Evolutionary conservation across 257 asterid species (phyloP), one percentile per base, ranked within the genome.

Genomic region (Plectranthus barbatus): DNA sequence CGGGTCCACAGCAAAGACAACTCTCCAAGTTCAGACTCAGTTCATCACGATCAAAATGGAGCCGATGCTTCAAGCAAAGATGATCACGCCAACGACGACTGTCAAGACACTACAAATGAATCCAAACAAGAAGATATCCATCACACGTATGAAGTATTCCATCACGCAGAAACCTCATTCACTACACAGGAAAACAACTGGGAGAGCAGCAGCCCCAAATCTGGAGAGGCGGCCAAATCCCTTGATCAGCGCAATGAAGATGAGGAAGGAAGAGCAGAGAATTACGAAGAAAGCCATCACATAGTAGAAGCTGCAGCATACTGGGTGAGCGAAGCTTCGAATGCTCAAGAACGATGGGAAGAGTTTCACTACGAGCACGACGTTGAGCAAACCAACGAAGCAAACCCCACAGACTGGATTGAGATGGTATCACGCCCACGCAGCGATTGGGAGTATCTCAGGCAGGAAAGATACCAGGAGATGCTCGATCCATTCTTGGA

Each of bases 391-490:
- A 63, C 67, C 41, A 72, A 40, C 41, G 74, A 34, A 46, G 81
- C 46, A 42, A 66, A 18, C 70, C 65, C 66, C 59, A 79, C 59
- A 17, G 91, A 87, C 59, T 91, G 98, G 98, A 78, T 86, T 66
- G 73, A 48, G 39, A 86, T 88, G 74, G 81, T 91, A 17, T 83
- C 98, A 23, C 94, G 98, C 46, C 98, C 98, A 11, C 90, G 94
- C 9, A 78, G 95, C 40, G 82, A 86, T 51, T 91, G 98, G 98
- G 96, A 91, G 73, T 83, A 41, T 74, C 90, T 91, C 50, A 88
- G 98, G 63, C 86, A 84, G 78, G 94, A 66, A 67, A 88, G 98
- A 69, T 88, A 91, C 65, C 89, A 80, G 64, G 98, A 91, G 79
- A 91, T 91, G 98, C 95, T 84, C 20, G 90, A 88, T 76, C 95